A percentile compares a stretch with the other conserved stretches of the same genome.
These are phyloP conservation scores for Sporothrix pseudoabietina DNA, from an alignment of 2,329 filamentous ascomycete genomes.

Conservation along the genomic window DNA sequence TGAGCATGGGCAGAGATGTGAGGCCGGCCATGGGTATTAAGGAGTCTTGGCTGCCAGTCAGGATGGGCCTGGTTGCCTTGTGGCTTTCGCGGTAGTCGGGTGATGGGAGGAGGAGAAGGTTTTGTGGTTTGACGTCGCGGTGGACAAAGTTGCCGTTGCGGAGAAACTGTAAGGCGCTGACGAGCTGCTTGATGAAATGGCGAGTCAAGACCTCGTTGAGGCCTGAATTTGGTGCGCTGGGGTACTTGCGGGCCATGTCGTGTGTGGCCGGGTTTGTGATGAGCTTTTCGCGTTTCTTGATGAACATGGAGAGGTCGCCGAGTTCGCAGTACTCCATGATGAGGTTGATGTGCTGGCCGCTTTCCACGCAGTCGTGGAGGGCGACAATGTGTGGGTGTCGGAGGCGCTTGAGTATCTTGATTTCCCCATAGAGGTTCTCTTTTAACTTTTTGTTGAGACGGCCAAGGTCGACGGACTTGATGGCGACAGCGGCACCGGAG, in stretches of 20 bases:
- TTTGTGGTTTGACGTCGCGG: slow-evolving; percentile 96
- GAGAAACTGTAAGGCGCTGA: slow-evolving; percentile 88
- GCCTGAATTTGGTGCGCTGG: slow-evolving; percentile 78
- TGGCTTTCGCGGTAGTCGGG: slow-evolving; percentile 66
- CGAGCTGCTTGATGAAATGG: slow-evolving; percentile 93
- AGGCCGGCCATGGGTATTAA: slow-evolving; percentile 80
- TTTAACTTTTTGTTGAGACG: slow-evolving; percentile 95
- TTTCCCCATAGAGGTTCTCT: slow-evolving; percentile 93
- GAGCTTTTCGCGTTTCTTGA: slow-evolving; percentile 87
- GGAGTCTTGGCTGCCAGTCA: slow-evolving; percentile 76
- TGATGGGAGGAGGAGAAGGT: slow-evolving; percentile 85
- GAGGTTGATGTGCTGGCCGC: slow-evolving; percentile 84
- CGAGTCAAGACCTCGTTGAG: slow-evolving; percentile 94
- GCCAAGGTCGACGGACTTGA: slow-evolving; percentile 91
- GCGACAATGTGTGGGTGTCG: slow-evolving; percentile 97
- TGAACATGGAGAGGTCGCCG: slow-evolving; percentile 91
- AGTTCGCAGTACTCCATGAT: slow-evolving; percentile 99
- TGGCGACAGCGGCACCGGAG: slow-evolving; percentile 79
- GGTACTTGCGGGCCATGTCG: slow-evolving; percentile 93
- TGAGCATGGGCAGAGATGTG: slow-evolving; percentile 87
- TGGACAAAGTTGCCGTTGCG: slow-evolving; percentile 86
- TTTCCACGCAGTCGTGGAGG: slow-evolving; percentile 91
- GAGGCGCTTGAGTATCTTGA: slow-evolving; percentile 89
- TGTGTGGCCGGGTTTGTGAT: slow-evolving; percentile 76
- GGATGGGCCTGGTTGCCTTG: slow-evolving; percentile 67